Percentiles rank a stretch among this genome's conserved stretches.
These are phyloP conservation scores for Macrolepiota dolichaula DNA, from an alignment of 768 basidiomycete species.

Conservation along the genomic window DNA sequence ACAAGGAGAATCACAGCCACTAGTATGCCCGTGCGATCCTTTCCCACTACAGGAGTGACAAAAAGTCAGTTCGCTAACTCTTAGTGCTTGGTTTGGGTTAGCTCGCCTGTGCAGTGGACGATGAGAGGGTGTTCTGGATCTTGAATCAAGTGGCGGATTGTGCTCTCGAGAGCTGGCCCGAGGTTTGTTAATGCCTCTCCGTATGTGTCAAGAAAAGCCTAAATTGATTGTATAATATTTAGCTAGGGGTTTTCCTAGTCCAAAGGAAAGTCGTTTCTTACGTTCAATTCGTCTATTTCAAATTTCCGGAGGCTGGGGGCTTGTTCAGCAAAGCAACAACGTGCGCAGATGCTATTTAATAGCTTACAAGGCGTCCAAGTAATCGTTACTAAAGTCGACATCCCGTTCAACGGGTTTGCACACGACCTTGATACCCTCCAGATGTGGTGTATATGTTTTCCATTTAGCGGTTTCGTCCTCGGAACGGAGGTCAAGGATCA, in stretches of 20 bases:
- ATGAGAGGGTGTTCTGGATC: slow-evolving; percentile 34
- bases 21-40: slow-evolving; percentile 40
- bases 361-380: background rate
- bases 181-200: slow-evolving; percentile 27
- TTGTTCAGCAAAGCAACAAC: background rate
- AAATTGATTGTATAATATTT: background rate
- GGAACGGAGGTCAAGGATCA: slow-evolving; percentile 38
- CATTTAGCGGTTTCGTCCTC: slow-evolving; percentile 31
- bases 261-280: background rate
- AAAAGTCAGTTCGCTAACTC: background rate
- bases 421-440: slow-evolving; percentile 17
- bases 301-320: background rate
- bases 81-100: background rate
- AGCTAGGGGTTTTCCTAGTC: background rate
- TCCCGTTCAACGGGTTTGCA: background rate
- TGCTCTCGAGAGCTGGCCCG: slow-evolving; percentile 26
- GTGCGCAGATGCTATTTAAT: background rate
- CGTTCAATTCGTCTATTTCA: background rate
- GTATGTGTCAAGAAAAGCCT: background rate
- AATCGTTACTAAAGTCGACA: background rate
- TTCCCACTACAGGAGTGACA: slow-evolving; percentile 28
- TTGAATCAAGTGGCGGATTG: slow-evolving; percentile 35
- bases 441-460: slow-evolving; percentile 22
- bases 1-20: slow-evolving; percentile 33
- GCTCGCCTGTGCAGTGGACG: slow-evolving; percentile 40